Percentiles rank a stretch among this genome's conserved stretches.
These are phyloP conservation scores for Raddia guianensis DNA, from an alignment of 176 grass and related monocot species.

Conservation along the genomic window DNA sequence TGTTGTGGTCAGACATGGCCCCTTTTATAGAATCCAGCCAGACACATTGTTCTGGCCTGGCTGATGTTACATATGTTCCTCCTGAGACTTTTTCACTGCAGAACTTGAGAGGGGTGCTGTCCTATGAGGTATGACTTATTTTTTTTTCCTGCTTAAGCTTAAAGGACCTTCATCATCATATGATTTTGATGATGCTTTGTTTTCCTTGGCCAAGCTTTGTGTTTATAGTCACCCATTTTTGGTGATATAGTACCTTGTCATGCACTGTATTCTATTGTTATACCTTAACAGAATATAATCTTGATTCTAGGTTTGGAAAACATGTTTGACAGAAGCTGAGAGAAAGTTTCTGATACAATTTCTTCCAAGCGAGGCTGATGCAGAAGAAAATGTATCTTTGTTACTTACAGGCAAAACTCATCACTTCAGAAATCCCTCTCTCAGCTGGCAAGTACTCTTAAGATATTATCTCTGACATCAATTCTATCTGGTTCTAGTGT, in stretches of 20 bases:
- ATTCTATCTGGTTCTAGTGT: constrained; percentile 9
- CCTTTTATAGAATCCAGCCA: constrained; percentile 60
- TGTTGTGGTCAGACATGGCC: constrained; percentile 72
- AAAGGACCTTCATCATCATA: background rate
- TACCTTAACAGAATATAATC: constrained; percentile 16
- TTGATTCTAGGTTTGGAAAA: constrained; percentile 66
- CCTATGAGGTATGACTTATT: constrained; percentile 65
- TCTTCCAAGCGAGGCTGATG: constrained; percentile 64
- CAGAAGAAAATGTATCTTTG: constrained; percentile 62
- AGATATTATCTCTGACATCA: background rate
- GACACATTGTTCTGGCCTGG: constrained; percentile 50
- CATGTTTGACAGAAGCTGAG: constrained; percentile 73
- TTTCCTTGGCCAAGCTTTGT: constrained; percentile 5
- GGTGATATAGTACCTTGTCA: background rate
- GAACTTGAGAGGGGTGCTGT: constrained; percentile 64
- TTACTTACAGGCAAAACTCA: constrained; percentile 67
- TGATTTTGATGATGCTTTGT: background rate
- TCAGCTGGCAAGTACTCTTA: constrained; percentile 65
- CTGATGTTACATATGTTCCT: constrained; percentile 75
- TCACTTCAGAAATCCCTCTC: constrained; percentile 81
- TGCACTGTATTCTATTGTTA: background rate
- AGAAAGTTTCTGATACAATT: constrained; percentile 85
- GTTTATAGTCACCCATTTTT: background rate
- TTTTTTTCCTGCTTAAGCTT: background rate
- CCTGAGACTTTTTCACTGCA: constrained; percentile 63